A percentile compares a stretch with the other conserved stretches of the same genome.
Conservation (phyloP, 257 asterid species). For the Ocimum tenuiflorum region DNA sequence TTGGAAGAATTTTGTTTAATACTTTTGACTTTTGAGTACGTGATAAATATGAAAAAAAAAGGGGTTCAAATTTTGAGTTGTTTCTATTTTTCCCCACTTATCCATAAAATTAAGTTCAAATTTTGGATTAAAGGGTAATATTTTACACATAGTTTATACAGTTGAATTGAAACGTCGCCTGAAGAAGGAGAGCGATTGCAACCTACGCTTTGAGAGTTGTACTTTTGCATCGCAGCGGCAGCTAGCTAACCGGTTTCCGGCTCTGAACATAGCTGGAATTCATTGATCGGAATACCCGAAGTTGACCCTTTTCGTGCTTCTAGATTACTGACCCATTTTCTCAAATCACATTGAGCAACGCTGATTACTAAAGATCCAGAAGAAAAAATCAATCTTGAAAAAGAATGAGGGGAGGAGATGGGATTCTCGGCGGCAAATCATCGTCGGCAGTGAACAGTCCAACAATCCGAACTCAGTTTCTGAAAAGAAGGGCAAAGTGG, state of each 20-base stretch:
- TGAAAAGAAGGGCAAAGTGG: slow-evolving; percentile 68
- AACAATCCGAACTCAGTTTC: slow-evolving; percentile 39
- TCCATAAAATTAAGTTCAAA: too few relatives aligned
- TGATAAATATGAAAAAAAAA: too few relatives aligned
- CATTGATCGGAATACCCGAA: slow-evolving; percentile 5
- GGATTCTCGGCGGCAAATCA: slow-evolving; percentile 50
- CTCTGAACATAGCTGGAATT: slow-evolving; percentile 15
- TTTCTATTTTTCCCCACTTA: too few relatives aligned
- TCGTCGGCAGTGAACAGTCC: slow-evolving; percentile 31
- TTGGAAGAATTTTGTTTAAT: too few relatives aligned
- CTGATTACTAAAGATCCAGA: slow-evolving; percentile 24
- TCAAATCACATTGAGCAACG: background rate
- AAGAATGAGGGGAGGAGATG: slow-evolving; percentile 50
- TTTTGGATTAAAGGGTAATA: too few relatives aligned
- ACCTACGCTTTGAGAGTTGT: background rate
- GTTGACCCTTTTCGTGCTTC: background rate
- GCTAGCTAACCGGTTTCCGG: background rate
- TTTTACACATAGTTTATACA: too few relatives aligned
- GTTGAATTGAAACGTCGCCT: too few relatives aligned
- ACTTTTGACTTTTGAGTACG: too few relatives aligned
- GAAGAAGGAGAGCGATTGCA: too few relatives aligned
- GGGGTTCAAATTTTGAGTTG: too few relatives aligned
- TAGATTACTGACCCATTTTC: background rate
- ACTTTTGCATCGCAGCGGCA: slow-evolving; percentile 6
- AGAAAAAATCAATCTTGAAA: slow-evolving; percentile 25